phyloP scores from a whole-genome alignment of 2,329 filamentous ascomycete genomes.

The Boeremia exigua region DNA sequence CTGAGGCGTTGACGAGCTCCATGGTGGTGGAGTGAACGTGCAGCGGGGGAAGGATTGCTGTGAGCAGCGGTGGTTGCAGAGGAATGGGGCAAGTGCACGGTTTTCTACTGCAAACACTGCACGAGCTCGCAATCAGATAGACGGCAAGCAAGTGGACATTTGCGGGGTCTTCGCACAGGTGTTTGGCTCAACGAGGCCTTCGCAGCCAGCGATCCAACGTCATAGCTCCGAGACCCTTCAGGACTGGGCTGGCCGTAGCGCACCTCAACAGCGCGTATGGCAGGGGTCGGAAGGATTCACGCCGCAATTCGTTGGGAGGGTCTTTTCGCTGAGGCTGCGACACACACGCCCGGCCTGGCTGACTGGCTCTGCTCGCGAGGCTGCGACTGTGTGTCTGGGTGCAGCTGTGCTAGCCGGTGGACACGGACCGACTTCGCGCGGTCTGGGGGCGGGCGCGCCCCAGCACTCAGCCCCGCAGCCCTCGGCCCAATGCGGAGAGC shows the following conservation, averaged over 20 bases:
- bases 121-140: constrained; percentile 16
- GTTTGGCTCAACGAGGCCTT: constrained; percentile 40
- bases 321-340: constrained; percentile 1
- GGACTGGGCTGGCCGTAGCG: constrained; percentile 19
- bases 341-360: constrained; percentile 1
- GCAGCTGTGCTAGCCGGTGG: constrained; percentile 4
- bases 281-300: constrained; percentile 26
- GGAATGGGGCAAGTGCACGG: constrained; percentile 11
- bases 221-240: constrained; percentile 33
- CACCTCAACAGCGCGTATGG: constrained; percentile 28
- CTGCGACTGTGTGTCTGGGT: neutral
- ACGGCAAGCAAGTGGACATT: constrained; percentile 27
- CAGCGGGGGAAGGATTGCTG: constrained; percentile 24
- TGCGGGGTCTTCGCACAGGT: constrained; percentile 41
- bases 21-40: constrained; percentile 29
- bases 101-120: constrained; percentile 18
- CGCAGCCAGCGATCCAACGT: constrained; percentile 37
- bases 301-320: constrained; percentile 22
- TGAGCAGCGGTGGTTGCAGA: constrained; percentile 21
- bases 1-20: constrained; percentile 53
- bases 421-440: constrained; percentile 5
- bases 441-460: constrained; percentile 9
- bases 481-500: constrained; percentile 34
- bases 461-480: constrained; percentile 8
- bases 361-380: constrained; percentile 5